These are phyloP conservation scores for Sporothrix variecibatus DNA, from an alignment of 2,329 filamentous ascomycete genomes.

Conservation along the genomic window DNA sequence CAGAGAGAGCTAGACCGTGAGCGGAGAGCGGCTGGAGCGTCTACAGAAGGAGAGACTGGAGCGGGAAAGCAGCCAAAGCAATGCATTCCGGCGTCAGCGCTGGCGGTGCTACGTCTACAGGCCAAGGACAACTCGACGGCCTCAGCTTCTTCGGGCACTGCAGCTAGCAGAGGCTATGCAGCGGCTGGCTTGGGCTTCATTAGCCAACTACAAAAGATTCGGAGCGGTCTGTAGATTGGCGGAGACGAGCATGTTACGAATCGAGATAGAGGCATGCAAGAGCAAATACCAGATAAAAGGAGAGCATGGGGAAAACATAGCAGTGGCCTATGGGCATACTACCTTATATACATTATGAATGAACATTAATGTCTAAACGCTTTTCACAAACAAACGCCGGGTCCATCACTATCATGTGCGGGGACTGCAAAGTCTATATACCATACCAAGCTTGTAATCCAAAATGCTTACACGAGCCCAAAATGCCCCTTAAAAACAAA, in stretches of 20 bases:
- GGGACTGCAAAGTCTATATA: neutral
- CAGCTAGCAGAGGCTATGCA: slow-evolving; percentile 46
- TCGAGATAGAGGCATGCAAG: too few relatives aligned
- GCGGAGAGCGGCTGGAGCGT: slow-evolving; percentile 36
- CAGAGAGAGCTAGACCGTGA: slow-evolving; percentile 57
- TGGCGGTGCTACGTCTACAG: neutral
- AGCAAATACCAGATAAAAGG: neutral
- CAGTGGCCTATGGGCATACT: neutral
- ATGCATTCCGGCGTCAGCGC: neutral
- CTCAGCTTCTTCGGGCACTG: neutral
- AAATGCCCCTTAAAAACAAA: neutral
- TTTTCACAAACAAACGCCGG: neutral
- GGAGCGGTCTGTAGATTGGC: slow-evolving; percentile 49
- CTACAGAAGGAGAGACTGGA: slow-evolving; percentile 22
- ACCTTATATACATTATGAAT: neutral
- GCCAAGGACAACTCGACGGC: slow-evolving; percentile 9
- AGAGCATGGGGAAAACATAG: neutral
- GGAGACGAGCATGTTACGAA: neutral
- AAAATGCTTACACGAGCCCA: neutral
- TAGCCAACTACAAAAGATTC: slow-evolving; percentile 63
- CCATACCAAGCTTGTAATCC: neutral
- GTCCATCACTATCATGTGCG: neutral
- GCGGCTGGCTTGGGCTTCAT: slow-evolving; percentile 60
- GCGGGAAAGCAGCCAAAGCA: neutral
- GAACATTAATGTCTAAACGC: neutral